These are phyloP conservation scores for Isochrysis galbana DNA, from an alignment of 78 protist species.

Conservation along the genomic window DNA sequence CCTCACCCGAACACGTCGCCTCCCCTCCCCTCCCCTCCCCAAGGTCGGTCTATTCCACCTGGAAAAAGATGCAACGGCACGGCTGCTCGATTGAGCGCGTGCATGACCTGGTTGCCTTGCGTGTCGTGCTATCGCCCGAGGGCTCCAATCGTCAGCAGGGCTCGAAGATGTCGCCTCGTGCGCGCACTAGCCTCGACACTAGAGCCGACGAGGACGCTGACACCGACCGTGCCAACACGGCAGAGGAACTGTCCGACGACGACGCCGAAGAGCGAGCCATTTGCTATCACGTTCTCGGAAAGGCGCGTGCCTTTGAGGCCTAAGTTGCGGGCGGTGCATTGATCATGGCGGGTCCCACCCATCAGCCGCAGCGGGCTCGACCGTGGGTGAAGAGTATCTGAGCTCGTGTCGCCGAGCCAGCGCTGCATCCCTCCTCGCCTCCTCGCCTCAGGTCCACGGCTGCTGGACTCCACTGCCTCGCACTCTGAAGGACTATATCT, in stretches of 20 bases:
- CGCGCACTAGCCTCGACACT: no score
- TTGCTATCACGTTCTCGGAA: constrained; percentile 7
- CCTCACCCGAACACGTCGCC: no score
- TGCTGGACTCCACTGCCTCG: not conserved
- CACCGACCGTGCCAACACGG: not conserved
- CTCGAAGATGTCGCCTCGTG: no score
- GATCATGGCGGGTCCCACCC: not conserved
- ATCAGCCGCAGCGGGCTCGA: not conserved
- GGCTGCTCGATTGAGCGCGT: not conserved
- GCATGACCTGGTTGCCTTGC: constrained; percentile 6
- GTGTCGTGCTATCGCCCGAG: not conserved
- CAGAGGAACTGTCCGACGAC: not conserved
- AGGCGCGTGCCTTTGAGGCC: no score
- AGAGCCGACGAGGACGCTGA: not conserved
- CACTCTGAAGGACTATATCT: constrained; percentile 5
- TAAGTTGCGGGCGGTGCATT: no score
- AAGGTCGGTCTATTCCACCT: not conserved
- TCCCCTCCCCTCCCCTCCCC: no score
- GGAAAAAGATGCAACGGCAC: constrained; percentile 17
- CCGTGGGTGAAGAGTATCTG: not conserved
- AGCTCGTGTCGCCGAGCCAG: not conserved
- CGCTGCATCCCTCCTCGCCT: not conserved
- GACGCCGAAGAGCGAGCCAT: not conserved
- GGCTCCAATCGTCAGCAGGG: no score
- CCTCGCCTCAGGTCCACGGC: not conserved